Evolutionary conservation across 2,329 filamentous ascomycete species (phyloP).

Genomic region (Epichloe amarillans): DNA sequence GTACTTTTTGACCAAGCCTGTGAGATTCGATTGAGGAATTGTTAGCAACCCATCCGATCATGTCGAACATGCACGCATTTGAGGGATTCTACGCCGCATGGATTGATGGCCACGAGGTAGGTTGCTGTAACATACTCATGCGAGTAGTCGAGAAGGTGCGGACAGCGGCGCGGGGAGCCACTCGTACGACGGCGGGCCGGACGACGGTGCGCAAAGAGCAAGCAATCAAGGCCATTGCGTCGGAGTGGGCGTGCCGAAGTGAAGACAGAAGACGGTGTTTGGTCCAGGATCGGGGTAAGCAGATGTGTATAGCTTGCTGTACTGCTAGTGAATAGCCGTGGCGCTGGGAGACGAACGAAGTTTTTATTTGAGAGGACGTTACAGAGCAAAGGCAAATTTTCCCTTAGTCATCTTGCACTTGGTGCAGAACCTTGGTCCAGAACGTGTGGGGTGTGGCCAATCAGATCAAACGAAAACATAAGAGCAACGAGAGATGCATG

Average conservation of each 20-base stretch:
- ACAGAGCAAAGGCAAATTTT: background rate
- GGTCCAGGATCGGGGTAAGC: background rate
- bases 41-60: background rate
- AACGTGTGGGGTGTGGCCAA: conserved; percentile 1
- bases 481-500: background rate
- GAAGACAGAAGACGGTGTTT: background rate
- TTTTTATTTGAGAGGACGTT: background rate
- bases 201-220: conserved; percentile 35
- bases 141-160: conserved; percentile 31
- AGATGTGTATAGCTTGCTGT: background rate
- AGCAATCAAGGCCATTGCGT: conserved; percentile 48
- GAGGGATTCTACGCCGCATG: too few species aligned
- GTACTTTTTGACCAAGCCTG: conserved; percentile 65
- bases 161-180: conserved; percentile 24
- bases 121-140: conserved; percentile 18
- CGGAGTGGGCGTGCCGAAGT: background rate
- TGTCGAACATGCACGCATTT: too few species aligned
- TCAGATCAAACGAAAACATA: conserved; percentile 4
- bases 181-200: conserved; percentile 29
- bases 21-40: background rate
- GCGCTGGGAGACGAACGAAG: background rate
- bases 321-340: background rate
- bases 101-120: background rate
- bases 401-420: background rate
- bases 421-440: too few species aligned